Conservation (phyloP, 805 yeast genomes). For the Hanseniaspora pseudoguilliermondii region DNA sequence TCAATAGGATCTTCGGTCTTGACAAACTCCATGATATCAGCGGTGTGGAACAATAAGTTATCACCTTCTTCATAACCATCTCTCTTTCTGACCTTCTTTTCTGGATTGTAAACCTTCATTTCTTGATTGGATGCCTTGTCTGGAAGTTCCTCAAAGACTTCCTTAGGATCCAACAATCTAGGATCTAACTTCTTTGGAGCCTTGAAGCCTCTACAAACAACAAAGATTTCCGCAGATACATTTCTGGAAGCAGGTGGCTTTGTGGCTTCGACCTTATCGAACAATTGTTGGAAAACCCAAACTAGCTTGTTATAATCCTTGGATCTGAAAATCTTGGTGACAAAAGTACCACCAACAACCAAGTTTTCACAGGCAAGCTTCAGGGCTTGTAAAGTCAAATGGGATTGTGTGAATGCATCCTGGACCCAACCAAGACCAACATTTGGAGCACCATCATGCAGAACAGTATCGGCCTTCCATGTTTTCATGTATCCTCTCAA, state of each 20-base stretch:
- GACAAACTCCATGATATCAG: constrained; percentile 69
- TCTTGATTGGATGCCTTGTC: constrained; percentile 68
- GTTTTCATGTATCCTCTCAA: constrained; percentile 93
- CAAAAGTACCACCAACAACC: constrained; percentile 84
- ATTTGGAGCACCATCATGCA: constrained; percentile 99
- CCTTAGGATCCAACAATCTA: constrained; percentile 76
- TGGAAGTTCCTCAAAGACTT: constrained; percentile 84
- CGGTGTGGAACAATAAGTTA: constrained; percentile 52
- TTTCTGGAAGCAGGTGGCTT: constrained; percentile 98
- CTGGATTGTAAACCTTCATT: constrained; percentile 90
- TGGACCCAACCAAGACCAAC: constrained; percentile 99
- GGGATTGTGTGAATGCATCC: constrained; percentile 97
- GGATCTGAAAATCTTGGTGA: constrained; percentile 95
- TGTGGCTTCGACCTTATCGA: constrained; percentile 95
- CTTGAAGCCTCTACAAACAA: constrained; percentile 88
- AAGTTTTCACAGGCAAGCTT: constrained; percentile 89
- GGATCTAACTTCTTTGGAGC: constrained; percentile 95
- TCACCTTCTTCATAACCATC: constrained; percentile 97
- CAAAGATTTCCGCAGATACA: constrained; percentile 97
- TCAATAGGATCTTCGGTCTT: constrained; percentile 72
- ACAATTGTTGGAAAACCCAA: constrained; percentile 95
- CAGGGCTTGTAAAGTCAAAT: constrained; percentile 83
- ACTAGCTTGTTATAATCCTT: constrained; percentile 91
- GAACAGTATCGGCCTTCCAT: constrained; percentile 95
- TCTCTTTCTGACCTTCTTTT: constrained; percentile 76